Conservation (phyloP, 306 rosid species). For the Comarum palustre region DNA sequence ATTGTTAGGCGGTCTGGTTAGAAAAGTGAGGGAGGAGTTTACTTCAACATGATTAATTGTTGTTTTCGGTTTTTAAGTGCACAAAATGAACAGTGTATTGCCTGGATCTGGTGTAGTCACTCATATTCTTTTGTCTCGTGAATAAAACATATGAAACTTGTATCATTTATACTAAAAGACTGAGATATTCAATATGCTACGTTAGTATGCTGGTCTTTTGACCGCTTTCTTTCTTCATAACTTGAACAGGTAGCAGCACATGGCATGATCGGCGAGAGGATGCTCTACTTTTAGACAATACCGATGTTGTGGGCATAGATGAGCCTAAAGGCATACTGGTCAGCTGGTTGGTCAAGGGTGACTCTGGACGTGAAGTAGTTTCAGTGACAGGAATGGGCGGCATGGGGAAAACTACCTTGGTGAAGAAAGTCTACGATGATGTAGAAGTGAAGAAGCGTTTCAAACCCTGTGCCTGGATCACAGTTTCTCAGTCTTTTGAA, state of each 20-base stretch:
- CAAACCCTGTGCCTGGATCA: constrained; percentile 54
- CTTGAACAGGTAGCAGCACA: constrained; percentile 8
- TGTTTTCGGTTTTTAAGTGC: not conserved
- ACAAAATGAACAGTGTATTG: not conserved
- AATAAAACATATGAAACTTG: not conserved
- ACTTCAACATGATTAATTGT: not conserved
- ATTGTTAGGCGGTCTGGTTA: not conserved
- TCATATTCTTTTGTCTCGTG: not conserved
- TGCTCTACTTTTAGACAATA: constrained; percentile 60
- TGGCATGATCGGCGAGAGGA: constrained; percentile 44
- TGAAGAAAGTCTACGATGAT: constrained; percentile 58
- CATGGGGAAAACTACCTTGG: constrained; percentile 60
- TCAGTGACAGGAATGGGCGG: constrained; percentile 69
- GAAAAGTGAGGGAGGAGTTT: not conserved
- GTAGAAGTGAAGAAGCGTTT: constrained; percentile 47
- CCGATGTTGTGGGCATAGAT: constrained; percentile 64
- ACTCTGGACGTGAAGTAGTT: constrained; percentile 35
- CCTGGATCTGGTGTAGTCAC: not conserved
- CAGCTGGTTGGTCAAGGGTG: constrained; percentile 38
- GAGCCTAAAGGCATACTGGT: constrained; percentile 39
- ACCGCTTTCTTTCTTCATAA: not conserved
- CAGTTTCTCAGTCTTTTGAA: constrained; percentile 49
- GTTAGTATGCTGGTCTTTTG: not conserved
- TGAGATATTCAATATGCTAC: not conserved
- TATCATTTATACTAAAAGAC: not conserved